phyloP scores from a whole-genome alignment of 768 basidiomycete species.

The Pisolithus microcarpus region DNA sequence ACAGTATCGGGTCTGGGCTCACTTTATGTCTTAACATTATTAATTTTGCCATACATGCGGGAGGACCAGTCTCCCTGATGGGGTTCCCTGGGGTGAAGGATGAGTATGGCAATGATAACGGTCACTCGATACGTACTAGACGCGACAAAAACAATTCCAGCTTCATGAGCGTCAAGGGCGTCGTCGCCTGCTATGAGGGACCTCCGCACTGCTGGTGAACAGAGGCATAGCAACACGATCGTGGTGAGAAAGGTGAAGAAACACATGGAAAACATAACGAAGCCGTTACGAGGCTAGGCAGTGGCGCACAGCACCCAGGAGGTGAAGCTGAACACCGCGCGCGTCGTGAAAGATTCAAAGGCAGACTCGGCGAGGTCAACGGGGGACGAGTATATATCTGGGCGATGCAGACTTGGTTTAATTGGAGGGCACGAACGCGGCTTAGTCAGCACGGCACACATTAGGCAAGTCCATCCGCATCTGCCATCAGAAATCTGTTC shows the following conservation, averaged over 20 bases:
- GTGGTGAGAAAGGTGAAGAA: conserved; percentile 33
- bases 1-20: conserved; percentile 1
- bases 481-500: too few relatives aligned
- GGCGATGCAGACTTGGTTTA: too few relatives aligned
- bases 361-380: conserved; percentile 13
- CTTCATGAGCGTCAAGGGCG: conserved; percentile 57
- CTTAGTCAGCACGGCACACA: conserved; percentile 21
- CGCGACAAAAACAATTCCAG: conserved; percentile 59
- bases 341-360: conserved; percentile 17
- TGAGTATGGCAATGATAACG: conserved; percentile 7
- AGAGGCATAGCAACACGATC: conserved; percentile 50
- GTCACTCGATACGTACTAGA: conserved; percentile 46
- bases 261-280: conserved; percentile 36
- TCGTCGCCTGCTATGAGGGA: conserved; percentile 64
- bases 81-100: conserved; percentile 53
- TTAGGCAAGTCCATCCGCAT: not conserved
- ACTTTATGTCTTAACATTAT: conserved; percentile 83
- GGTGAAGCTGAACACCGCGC: conserved; percentile 29
- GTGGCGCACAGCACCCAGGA: conserved; percentile 37
- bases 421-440: not conserved
- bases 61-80: conserved; percentile 70
- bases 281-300: conserved; percentile 4
- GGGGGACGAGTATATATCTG: not conserved
- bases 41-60: conserved; percentile 82
- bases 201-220: conserved; percentile 64